Base-by-base conservation (phyloP, 1,284 basidiomycete species). In the Leccinum pachyderme region DNA sequence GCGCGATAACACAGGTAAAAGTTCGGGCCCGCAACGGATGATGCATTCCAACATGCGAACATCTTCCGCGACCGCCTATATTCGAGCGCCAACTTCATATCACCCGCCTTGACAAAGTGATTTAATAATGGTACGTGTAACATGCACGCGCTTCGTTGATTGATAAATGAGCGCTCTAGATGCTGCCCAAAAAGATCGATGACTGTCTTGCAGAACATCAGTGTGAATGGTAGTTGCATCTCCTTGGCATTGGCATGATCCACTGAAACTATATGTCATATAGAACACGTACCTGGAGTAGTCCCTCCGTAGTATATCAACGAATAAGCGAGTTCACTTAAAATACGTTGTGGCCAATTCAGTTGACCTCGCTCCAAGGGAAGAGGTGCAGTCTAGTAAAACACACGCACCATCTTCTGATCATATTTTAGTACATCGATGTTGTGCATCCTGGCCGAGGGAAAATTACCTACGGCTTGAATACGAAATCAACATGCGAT, bases 21-120 rank as follows among this genome's bases (percentile, higher is more conserved):
- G 29, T 5, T 27, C 31, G 41, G 44, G 35, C 47, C 39, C 62
- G 39, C 13, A 46, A n/a, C 41, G 47, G 28, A 61, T 45, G 28
- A 47, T 8, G 9, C 31, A 43, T 33, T 31, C 13, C 28, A 47
- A 22, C 49, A 43, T 51, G 47, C 13, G 47, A 59, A 51, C 28
- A 3, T 39, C 50, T 48, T 35, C 29, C 22, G 18, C 18, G 13
- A 18, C 15, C 22, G 28, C 24, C 13, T 4, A 24, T 5, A 41
- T 12, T 22, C 2, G 7, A 32, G 25, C 4, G 15, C 13, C 11
- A 11, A 18, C 32, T 47, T 29, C 24, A 39, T 24, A 18, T n/a
- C 18, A 27, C 46, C 35, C 33, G 22, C 44, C 44, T 27, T 12
- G 24, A 43, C 11, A 31, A 18, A 39, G 39, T 22, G 22, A 47